Conservation (phyloP, 345 rosid species). For the Balakata baccata region DNA sequence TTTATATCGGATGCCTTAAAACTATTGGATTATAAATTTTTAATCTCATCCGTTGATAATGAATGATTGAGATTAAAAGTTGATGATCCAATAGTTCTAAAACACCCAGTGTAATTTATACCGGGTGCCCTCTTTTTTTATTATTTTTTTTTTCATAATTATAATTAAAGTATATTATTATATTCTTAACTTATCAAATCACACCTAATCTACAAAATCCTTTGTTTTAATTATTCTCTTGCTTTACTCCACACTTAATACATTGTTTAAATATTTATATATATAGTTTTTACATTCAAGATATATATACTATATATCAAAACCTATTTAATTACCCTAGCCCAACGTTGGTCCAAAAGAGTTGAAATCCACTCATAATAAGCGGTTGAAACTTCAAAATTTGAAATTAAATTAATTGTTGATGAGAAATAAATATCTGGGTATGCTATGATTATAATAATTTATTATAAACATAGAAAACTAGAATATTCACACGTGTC, state of each 20-base stretch:
- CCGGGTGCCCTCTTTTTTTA: too few species aligned
- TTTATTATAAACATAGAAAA: neutral
- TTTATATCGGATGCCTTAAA: too few species aligned
- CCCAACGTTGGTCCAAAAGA: too few species aligned
- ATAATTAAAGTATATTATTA: neutral
- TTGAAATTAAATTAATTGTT: neutral
- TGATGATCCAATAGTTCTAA: too few species aligned
- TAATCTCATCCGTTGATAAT: too few species aligned
- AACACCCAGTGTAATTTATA: too few species aligned
- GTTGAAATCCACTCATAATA: neutral
- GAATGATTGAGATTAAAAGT: too few species aligned
- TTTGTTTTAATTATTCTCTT: constrained; percentile 25
- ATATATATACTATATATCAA: neutral
- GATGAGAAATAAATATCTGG: constrained; percentile 4
- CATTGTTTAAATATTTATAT: neutral
- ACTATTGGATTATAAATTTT: too few species aligned
- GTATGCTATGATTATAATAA: neutral
- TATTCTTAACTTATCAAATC: constrained; percentile 41
- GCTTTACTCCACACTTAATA: constrained; percentile 14
- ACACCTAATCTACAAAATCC: constrained; percentile 47
- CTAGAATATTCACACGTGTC: constrained; percentile 18
- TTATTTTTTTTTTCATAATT: too few species aligned
- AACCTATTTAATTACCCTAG: neutral
- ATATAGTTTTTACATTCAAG: too few species aligned
- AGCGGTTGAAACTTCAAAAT: neutral